Evolutionary conservation across 1,284 basidiomycete species (phyloP).

Genomic region (Taiwanofungus camphoratus): DNA sequence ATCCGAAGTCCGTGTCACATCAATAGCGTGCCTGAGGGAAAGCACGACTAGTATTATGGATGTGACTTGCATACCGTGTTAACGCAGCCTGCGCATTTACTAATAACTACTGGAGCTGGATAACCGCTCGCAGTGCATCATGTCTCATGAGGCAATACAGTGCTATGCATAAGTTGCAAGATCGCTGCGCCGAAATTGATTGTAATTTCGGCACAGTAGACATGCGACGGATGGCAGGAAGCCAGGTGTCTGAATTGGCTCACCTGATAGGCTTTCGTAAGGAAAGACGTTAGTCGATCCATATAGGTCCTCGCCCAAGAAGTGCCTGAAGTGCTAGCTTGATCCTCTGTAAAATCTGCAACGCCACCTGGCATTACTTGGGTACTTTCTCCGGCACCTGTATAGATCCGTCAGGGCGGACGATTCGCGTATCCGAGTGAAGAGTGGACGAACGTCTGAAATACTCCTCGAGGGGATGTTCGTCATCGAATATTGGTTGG

Average conservation of each 20-base stretch:
- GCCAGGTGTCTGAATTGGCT: slow-evolving; percentile 1
- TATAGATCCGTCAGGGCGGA: slow-evolving; percentile 1
- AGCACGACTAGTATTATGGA: no score
- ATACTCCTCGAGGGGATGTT: slow-evolving; percentile 72
- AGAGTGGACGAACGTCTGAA: slow-evolving; percentile 47
- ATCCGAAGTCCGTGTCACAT: no score
- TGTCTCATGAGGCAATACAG: no score
- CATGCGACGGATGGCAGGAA: not conserved
- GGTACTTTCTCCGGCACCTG: slow-evolving; percentile 51
- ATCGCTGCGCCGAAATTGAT: not conserved
- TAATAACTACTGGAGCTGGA: no score
- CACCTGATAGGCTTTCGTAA: slow-evolving; percentile 14
- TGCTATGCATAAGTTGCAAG: not conserved
- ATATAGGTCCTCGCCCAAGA: slow-evolving; percentile 5
- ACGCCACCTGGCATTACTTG: slow-evolving; percentile 22
- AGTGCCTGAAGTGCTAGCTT: slow-evolving; percentile 8
- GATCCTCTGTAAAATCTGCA: slow-evolving; percentile 17
- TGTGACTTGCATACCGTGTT: no score
- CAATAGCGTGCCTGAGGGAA: no score
- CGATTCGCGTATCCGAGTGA: not conserved
- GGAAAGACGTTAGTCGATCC: slow-evolving; percentile 9
- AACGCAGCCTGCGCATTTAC: no score
- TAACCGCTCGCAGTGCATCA: no score
- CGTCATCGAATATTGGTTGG: slow-evolving; percentile 69
- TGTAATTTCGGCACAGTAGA: not conserved